Conservation (phyloP, 257 asterid genomes). For the Lithospermum erythrorhizon region DNA sequence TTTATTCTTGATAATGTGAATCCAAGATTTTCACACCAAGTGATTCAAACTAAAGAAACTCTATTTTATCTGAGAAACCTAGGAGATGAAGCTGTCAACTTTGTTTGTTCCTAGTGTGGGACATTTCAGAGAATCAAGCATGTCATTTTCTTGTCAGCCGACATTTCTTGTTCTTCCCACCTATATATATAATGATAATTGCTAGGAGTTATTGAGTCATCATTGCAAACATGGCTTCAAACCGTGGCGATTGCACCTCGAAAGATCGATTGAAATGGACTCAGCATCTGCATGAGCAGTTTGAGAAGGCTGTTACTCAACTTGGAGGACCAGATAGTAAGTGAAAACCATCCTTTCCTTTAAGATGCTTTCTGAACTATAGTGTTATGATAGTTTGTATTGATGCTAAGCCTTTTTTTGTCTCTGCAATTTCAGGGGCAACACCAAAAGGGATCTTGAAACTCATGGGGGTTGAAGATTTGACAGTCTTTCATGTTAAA, state of each 20-base stretch:
- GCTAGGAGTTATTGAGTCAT: constrained; percentile 17
- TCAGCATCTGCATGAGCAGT: constrained; percentile 52
- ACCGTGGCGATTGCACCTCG: constrained; percentile 29
- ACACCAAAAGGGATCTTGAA: constrained; percentile 75
- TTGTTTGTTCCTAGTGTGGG: constrained; percentile 29
- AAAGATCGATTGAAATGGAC: constrained; percentile 92
- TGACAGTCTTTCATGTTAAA: constrained; percentile 84
- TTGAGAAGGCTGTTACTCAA: constrained; percentile 73
- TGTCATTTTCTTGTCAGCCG: constrained; percentile 23
- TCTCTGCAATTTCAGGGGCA: constrained; percentile 41
- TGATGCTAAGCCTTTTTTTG: not conserved
- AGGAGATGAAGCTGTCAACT: constrained; percentile 24
- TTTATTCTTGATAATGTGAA: too few species aligned
- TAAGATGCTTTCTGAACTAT: not conserved
- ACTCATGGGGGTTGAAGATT: constrained; percentile 64
- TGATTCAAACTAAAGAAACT: constrained; percentile 28
- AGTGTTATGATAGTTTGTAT: not conserved
- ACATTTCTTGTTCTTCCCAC: constrained; percentile 8
- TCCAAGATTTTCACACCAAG: too few species aligned
- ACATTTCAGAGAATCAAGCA: not conserved
- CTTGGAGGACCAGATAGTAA: constrained; percentile 88
- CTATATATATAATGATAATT: constrained; percentile 20
- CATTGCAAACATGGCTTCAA: constrained; percentile 34
- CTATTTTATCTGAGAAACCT: constrained; percentile 20
- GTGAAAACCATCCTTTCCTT: constrained; percentile 13